Conservation (phyloP, 345 rosid genomes). For the Eucalyptus decipiens region DNA sequence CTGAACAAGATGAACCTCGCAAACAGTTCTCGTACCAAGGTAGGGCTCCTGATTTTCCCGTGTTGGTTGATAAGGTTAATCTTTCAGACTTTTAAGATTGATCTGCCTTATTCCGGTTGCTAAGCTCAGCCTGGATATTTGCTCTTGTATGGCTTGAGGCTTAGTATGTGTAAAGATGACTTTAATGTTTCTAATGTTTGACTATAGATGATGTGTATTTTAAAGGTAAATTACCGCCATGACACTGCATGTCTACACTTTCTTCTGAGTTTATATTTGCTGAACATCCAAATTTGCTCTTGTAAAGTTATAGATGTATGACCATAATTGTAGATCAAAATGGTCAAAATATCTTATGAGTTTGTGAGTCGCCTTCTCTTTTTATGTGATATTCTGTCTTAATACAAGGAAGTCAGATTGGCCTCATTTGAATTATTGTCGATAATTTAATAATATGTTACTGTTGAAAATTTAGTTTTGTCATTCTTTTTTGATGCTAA, state of each 20-base stretch:
- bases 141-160: not conserved
- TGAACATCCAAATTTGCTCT: not conserved
- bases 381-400: not conserved
- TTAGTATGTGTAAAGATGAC: not conserved
- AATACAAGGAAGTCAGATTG: not conserved
- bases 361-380: not conserved
- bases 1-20: constrained; percentile 76
- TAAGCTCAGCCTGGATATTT: not conserved
- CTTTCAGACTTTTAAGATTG: not conserved
- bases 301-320: not conserved
- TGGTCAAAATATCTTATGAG: not conserved
- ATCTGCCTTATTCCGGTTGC: not conserved
- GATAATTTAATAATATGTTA: not conserved
- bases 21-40: constrained; percentile 30
- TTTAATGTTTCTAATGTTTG: not conserved
- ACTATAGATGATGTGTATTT: not conserved
- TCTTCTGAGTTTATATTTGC: not conserved
- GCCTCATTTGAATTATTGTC: not conserved
- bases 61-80: not conserved
- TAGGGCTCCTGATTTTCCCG: not conserved
- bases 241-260: not conserved
- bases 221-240: not conserved
- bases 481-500: not conserved
- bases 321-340: not conserved
- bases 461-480: not conserved